Evolutionary conservation across 768 basidiomycete species (phyloP), one percentile per base, ranked within the genome.

Genomic region (Ramaria sp.): DNA sequence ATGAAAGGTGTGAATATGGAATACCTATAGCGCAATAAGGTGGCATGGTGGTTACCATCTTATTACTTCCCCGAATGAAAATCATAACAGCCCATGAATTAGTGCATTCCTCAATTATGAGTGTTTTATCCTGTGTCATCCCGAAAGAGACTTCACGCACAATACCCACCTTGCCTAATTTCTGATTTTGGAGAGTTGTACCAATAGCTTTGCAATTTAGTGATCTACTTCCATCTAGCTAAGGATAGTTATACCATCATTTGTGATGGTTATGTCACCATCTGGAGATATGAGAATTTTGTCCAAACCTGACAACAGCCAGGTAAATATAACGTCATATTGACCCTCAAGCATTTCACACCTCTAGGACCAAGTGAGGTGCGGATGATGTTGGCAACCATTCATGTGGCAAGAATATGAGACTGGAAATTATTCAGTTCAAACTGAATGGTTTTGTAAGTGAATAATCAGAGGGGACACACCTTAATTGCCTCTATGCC

Each of bases 181-280:
- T 99, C 62, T 84, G 87, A 15, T 92, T 76, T 94, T 95, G 17
- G 91, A 94, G 42, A 98, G 77, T 67, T 97, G 89, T 1, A 99
- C 96, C 34, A 99, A 80, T 46, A 99, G 80, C 72, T 96, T 99
- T 59, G 96, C 96, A 66, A 99, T 95, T 74, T 95, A 94, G 68
- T 99, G 95, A 66, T 98, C 95, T 52, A 98, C 94, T 70, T 96
- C 91, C 93, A 99, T 97, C 75, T 97, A 94, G 22, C 92, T 82
- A 56, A 99, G 76, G 63, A 99, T 99, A 20, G 96, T 99, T 6
- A 96, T 96, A 51, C 96, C 96, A 71, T 99, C 96, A 72, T 99
- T 99, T 13, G 96, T 98, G 38, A 98, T 95, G 33, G 94, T 98
- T 66, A 99, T 98, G 65, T 99, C 96, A 51, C 96, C 96, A 75